Conservation (phyloP, 2,329 filamentous ascomycete genomes). For the Plectosphaerella sp. region DNA sequence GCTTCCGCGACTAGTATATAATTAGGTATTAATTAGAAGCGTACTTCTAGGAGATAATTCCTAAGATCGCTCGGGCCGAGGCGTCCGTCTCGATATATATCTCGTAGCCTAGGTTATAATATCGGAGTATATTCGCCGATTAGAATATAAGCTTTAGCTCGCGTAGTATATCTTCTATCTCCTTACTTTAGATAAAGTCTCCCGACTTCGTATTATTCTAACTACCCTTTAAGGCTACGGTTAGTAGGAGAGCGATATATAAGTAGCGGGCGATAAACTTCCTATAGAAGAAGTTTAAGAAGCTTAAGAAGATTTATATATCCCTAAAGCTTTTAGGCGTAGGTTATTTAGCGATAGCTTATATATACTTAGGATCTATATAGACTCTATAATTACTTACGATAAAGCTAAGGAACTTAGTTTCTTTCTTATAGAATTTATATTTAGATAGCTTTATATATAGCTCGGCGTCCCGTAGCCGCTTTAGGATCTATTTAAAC, state of each 20-base stretch:
- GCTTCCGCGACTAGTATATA: no score
- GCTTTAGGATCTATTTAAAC: no score
- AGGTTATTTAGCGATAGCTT: neutral
- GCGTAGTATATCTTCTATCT: neutral
- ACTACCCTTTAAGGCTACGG: neutral
- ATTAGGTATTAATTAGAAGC: no score
- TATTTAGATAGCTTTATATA: no score
- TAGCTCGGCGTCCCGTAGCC: no score
- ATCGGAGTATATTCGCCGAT: no score
- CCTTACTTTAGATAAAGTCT: neutral
- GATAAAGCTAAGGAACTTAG: conserved; percentile 5
- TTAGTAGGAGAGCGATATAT: neutral
- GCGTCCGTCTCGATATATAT: no score
- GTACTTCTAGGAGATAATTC: no score
- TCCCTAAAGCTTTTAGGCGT: neutral
- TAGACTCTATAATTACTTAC: neutral
- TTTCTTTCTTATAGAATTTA: neutral
- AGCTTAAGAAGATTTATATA: conserved; percentile 7
- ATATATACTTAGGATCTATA: conserved; percentile 1
- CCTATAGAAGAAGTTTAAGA: conserved; percentile 11
- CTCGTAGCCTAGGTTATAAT: no score
- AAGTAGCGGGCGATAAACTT: conserved; percentile 9
- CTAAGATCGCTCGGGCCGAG: no score
- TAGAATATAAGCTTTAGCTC: no score
- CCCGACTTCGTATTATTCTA: neutral